Base-by-base conservation (phyloP, 768 basidiomycete species). In the Agrocybe pediades region DNA sequence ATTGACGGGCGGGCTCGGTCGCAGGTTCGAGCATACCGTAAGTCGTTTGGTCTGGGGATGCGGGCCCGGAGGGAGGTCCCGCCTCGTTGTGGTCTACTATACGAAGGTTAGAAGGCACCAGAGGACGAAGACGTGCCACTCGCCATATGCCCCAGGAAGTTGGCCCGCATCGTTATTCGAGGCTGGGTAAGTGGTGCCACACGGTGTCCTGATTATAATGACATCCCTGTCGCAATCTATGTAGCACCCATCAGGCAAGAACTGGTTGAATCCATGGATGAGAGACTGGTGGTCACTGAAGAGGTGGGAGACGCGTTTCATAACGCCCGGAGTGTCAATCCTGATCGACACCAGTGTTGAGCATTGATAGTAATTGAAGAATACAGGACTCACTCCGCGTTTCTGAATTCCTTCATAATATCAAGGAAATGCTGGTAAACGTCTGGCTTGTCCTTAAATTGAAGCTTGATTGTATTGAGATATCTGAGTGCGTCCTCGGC, bases 1-100 rank as follows among this genome's bases (percentile, higher is more conserved):
- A 98, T 62, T 92, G 86, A 52, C 98, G 87, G 0, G 97, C 97
- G 16, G 85, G 87, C 60, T 86, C 83, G 39, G 89, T 82, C 20
- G 83, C 73, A 57, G 74, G 76, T 8, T 65, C 75, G 41, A 76
- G 77, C 57, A 72, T 61, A 21, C 66, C 62, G 62, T 65, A 70
- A 16, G 59, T 48, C 9, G 65, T 66, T 15, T 70, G 68, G 44
- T 74, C 72, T n/a, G 74, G 74, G 48, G 74, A 71, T 1, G 63
- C 55, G 20, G 36, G 49, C 6, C 45, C n/a, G n/a, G n/a, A 49
- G 5, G 54, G 60, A 13, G 56, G 54, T 2, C 53, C 53, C 8
- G 46, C 48, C 5, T 59, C 57, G 11, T 36, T 41, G 42, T 47
- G 41, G 27, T 44, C 43, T 46, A 20, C 58, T 54, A 25, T 6